Conservation (phyloP, 2,329 filamentous ascomycete species). For the Macroventuria anomochaeta region DNA sequence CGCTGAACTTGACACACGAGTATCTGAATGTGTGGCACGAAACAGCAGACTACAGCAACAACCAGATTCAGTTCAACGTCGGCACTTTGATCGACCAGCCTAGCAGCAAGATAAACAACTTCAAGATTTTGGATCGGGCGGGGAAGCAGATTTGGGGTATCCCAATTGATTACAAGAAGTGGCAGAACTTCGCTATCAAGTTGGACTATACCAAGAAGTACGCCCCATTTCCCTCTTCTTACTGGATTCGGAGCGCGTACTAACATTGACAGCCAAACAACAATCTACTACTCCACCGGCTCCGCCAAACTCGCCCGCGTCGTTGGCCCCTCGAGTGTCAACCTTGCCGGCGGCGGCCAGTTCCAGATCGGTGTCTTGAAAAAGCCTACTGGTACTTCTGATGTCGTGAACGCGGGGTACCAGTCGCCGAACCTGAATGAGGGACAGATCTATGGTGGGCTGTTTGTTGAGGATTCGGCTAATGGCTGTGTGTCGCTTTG, state of each 20-base stretch:
- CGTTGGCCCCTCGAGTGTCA: conserved; percentile 56
- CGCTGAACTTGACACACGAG: conserved; percentile 66
- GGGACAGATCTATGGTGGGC: conserved; percentile 49
- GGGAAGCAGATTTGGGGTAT: conserved; percentile 56
- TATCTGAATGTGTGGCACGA: conserved; percentile 59
- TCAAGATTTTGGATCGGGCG: conserved; percentile 49
- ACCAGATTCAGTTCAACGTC: conserved; percentile 59
- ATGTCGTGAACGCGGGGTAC: conserved; percentile 49
- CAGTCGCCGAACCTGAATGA: conserved; percentile 46
- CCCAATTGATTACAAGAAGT: conserved; percentile 58
- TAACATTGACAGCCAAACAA: conserved; percentile 55
- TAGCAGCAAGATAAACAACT: conserved; percentile 54
- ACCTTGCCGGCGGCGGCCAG: conserved; percentile 65
- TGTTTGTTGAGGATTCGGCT: conserved; percentile 49
- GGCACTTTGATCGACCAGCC: conserved; percentile 59
- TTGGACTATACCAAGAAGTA: conserved; percentile 65
- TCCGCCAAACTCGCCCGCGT: conserved; percentile 55
- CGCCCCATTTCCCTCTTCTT: conserved; percentile 22
- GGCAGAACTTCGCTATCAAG: conserved; percentile 68
- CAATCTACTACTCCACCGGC: conserved; percentile 64
- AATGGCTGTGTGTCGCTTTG: conserved; percentile 44
- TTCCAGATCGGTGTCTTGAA: conserved; percentile 69
- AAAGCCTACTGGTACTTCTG: conserved; percentile 60
- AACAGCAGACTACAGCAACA: conserved; percentile 48
- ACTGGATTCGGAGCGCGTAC: too few relatives aligned